A percentile compares a stretch with the other conserved stretches of the same genome.
phyloP scores from a whole-genome alignment of 306 rosid genomes.

The Carpinus viminea region DNA sequence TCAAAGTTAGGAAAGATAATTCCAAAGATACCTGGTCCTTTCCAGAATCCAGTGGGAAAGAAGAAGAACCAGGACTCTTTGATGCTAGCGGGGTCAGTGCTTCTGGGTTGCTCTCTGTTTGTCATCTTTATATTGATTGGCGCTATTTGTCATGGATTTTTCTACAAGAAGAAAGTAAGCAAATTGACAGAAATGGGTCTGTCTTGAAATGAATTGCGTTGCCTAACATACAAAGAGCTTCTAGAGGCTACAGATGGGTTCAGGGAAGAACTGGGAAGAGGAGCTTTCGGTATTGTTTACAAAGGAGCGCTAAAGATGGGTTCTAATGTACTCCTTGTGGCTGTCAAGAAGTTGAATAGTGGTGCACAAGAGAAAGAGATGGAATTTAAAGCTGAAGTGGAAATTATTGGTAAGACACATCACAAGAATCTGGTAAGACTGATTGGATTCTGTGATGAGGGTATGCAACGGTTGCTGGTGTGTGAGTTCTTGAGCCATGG shows the following conservation, averaged over 20 bases:
- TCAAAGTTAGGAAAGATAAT: slow-evolving; percentile 10
- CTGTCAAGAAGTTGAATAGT: slow-evolving; percentile 15
- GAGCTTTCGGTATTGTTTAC: slow-evolving; percentile 39
- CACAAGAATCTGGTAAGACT: slow-evolving; percentile 38
- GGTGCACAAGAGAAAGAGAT: slow-evolving; percentile 16
- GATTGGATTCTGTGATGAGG: slow-evolving; percentile 26
- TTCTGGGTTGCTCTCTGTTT: slow-evolving; percentile 40
- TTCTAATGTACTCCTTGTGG: slow-evolving; percentile 20
- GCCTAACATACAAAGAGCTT: slow-evolving; percentile 13
- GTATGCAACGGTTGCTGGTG: slow-evolving; percentile 17
- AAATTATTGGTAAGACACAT: slow-evolving; percentile 33
- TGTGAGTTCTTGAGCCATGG: slow-evolving; percentile 34
- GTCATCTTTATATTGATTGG: slow-evolving; percentile 25
- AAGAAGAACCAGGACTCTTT: slow-evolving; percentile 11
- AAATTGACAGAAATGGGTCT: background rate
- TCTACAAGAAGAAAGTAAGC: slow-evolving; percentile 25
- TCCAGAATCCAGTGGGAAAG: slow-evolving; percentile 9
- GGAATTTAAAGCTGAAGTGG: slow-evolving; percentile 31
- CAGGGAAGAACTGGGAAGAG: slow-evolving; percentile 30
- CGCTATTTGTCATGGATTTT: slow-evolving; percentile 20
- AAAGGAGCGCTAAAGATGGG: background rate
- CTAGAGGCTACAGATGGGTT: slow-evolving; percentile 45
- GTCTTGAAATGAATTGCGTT: slow-evolving; percentile 23
- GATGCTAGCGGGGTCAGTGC: slow-evolving; percentile 33
- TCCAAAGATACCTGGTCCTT: background rate